phyloP scores from a whole-genome alignment of 805 yeast genomes.

The Lipomyces japonicus region DNA sequence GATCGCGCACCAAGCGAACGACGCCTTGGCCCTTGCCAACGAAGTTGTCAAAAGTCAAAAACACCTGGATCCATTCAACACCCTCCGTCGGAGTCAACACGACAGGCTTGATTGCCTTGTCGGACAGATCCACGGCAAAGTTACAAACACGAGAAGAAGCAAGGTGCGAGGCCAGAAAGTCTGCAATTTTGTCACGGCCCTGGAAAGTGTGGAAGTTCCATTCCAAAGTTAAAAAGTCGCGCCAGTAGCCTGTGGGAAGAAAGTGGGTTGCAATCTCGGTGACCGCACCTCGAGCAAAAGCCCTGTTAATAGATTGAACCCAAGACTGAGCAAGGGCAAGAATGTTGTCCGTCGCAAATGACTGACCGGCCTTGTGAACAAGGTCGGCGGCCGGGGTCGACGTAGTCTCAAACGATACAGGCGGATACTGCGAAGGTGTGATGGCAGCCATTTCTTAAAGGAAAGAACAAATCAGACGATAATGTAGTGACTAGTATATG shows the following conservation, averaged over 20 bases:
- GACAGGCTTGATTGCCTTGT: slow-evolving; percentile 35
- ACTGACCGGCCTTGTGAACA: neutral
- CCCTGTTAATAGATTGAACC: slow-evolving; percentile 6
- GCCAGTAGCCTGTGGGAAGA: slow-evolving; percentile 35
- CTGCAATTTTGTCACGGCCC: slow-evolving; percentile 36
- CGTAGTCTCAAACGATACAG: neutral
- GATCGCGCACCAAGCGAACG: slow-evolving; percentile 36
- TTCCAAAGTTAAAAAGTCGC: slow-evolving; percentile 40
- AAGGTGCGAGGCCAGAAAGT: slow-evolving; percentile 14
- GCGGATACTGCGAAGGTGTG: neutral
- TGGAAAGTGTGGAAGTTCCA: slow-evolving; percentile 39
- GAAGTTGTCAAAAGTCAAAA: slow-evolving; percentile 36
- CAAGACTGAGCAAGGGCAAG: slow-evolving; percentile 1
- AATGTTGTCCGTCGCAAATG: slow-evolving; percentile 2
- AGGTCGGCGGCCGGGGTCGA: neutral
- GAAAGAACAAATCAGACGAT: too few species aligned
- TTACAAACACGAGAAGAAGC: slow-evolving; percentile 33
- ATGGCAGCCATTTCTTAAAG: too few species aligned
- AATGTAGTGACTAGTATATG: too few species aligned
- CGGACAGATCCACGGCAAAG: slow-evolving; percentile 37
- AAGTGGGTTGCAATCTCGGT: slow-evolving; percentile 1
- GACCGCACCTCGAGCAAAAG: slow-evolving; percentile 1
- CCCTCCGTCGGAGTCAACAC: slow-evolving; percentile 35
- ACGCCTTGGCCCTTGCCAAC: slow-evolving; percentile 40
- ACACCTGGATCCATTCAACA: slow-evolving; percentile 40